phyloP scores from a whole-genome alignment of 1,139 yeast species.

The Hanseniaspora sp. region DNA sequence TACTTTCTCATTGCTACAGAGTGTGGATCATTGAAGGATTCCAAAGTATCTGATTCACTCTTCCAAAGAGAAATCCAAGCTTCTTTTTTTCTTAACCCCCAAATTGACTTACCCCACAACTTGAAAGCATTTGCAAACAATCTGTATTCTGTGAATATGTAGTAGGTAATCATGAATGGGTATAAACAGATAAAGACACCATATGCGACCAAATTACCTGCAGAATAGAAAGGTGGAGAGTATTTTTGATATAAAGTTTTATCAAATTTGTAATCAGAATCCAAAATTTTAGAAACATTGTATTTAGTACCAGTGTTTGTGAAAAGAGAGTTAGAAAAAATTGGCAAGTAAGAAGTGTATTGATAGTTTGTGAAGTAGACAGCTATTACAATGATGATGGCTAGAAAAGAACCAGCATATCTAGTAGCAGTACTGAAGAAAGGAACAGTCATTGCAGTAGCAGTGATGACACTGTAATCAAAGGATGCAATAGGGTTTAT shows the following conservation, averaged over 20 bases:
- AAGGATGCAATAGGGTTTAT: slow-evolving; percentile 43
- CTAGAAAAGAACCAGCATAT: slow-evolving; percentile 37
- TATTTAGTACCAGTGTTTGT: slow-evolving; percentile 40
- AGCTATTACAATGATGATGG: slow-evolving; percentile 35
- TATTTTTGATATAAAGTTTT: slow-evolving; percentile 34
- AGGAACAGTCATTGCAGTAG: slow-evolving; percentile 32
- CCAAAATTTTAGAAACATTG: slow-evolving; percentile 36
- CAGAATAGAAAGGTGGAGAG: slow-evolving; percentile 51
- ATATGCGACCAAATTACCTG: slow-evolving; percentile 44
- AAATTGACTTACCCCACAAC: slow-evolving; percentile 27
- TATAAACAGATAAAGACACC: slow-evolving; percentile 50
- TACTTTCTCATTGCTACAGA: slow-evolving; percentile 45
- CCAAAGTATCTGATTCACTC: slow-evolving; percentile 20
- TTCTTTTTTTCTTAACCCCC: slow-evolving; percentile 26
- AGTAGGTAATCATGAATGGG: slow-evolving; percentile 45
- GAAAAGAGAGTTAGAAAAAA: slow-evolving; percentile 40
- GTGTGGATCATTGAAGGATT: slow-evolving; percentile 42
- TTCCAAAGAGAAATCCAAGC: slow-evolving; percentile 21
- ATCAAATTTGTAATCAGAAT: slow-evolving; percentile 34
- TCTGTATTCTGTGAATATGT: slow-evolving; percentile 27
- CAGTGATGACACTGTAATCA: slow-evolving; percentile 40
- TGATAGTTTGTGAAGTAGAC: slow-evolving; percentile 42
- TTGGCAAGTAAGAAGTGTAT: slow-evolving; percentile 46
- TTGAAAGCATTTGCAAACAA: slow-evolving; percentile 24
- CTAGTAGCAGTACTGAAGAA: slow-evolving; percentile 38